These are phyloP conservation scores for Aspergillus carbonarius DNA, from an alignment of 2,329 filamentous ascomycete species.

Conservation along the genomic window DNA sequence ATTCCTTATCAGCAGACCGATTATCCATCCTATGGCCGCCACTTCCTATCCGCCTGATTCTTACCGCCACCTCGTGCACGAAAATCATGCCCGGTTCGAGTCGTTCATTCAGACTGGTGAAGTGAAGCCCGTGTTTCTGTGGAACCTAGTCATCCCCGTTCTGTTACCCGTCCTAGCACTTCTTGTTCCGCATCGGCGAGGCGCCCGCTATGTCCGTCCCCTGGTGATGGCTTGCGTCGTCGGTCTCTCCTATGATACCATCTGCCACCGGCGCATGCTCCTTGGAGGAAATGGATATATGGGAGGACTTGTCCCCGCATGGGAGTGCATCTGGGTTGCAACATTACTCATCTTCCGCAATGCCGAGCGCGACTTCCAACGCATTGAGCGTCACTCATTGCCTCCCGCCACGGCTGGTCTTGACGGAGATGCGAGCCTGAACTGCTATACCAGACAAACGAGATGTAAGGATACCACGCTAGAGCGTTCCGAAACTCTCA, in stretches of 20 bases:
- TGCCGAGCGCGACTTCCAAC: constrained; percentile 54
- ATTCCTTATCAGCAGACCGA: not conserved
- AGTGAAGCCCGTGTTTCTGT: constrained; percentile 37
- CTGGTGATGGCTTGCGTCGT: constrained; percentile 47
- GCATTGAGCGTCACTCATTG: constrained; percentile 40
- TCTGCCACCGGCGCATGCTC: constrained; percentile 48
- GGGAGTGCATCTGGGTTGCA: constrained; percentile 55
- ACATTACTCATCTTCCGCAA: constrained; percentile 57
- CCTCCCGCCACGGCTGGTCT: not conserved
- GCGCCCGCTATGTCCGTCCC: constrained; percentile 41
- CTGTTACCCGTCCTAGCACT: constrained; percentile 49
- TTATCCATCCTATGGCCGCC: constrained; percentile 25
- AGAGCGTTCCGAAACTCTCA: constrained; percentile 31
- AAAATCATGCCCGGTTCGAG: constrained; percentile 25
- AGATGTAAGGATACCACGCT: not conserved
- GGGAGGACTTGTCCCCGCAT: constrained; percentile 55
- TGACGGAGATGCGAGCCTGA: not conserved
- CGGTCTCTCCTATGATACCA: constrained; percentile 44
- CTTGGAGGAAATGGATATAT: constrained; percentile 55
- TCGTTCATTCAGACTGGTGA: constrained; percentile 27
- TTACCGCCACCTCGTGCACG: constrained; percentile 28
- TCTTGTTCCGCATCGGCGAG: constrained; percentile 49
- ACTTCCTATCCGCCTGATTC: constrained; percentile 18
- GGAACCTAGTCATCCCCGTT: constrained; percentile 31
- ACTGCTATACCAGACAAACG: not conserved